Evolutionary conservation across 306 rosid genomes (phyloP).

Genomic region (Ceratonia siliqua): DNA sequence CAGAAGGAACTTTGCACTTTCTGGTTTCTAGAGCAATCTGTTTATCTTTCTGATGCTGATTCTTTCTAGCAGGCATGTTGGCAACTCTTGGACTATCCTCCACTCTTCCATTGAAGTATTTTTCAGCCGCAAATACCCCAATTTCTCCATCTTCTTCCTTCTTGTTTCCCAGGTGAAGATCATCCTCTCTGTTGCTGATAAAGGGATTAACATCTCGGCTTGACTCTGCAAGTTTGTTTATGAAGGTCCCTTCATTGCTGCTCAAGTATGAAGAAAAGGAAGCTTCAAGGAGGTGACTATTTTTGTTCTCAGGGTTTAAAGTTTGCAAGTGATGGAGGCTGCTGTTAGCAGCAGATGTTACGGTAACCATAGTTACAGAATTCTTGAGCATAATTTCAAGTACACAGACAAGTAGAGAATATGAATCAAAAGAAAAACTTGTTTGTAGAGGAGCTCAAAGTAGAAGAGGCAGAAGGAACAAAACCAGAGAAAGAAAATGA

Average conservation of each 20-base stretch:
- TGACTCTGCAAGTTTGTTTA: slow-evolving; percentile 36
- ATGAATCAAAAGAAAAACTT: slow-evolving; percentile 14
- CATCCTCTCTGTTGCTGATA: slow-evolving; percentile 34
- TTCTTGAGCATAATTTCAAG: not conserved
- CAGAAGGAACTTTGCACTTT: slow-evolving; percentile 37
- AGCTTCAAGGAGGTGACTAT: slow-evolving; percentile 38
- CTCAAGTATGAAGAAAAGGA: slow-evolving; percentile 63
- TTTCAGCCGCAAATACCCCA: slow-evolving; percentile 83
- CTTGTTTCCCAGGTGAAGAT: slow-evolving; percentile 28
- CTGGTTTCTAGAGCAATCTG: slow-evolving; percentile 20
- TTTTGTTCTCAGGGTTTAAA: slow-evolving; percentile 34
- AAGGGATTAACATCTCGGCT: slow-evolving; percentile 29
- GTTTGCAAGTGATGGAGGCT: slow-evolving; percentile 39
- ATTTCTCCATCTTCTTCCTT: slow-evolving; percentile 80
- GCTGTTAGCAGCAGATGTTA: slow-evolving; percentile 46
- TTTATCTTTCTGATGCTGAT: slow-evolving; percentile 33
- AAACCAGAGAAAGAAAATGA: slow-evolving; percentile 40
- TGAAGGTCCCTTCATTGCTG: slow-evolving; percentile 35
- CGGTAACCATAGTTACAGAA: slow-evolving; percentile 49
- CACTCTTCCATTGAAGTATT: slow-evolving; percentile 83
- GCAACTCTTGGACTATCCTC: slow-evolving; percentile 41
- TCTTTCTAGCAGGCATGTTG: slow-evolving; percentile 37
- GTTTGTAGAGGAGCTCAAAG: slow-evolving; percentile 28
- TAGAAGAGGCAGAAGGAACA: slow-evolving; percentile 34
- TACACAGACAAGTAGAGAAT: slow-evolving; percentile 15